These are phyloP conservation scores for Dissoconium aciculare DNA, from an alignment of 2,329 filamentous ascomycete species.

Conservation along the genomic window DNA sequence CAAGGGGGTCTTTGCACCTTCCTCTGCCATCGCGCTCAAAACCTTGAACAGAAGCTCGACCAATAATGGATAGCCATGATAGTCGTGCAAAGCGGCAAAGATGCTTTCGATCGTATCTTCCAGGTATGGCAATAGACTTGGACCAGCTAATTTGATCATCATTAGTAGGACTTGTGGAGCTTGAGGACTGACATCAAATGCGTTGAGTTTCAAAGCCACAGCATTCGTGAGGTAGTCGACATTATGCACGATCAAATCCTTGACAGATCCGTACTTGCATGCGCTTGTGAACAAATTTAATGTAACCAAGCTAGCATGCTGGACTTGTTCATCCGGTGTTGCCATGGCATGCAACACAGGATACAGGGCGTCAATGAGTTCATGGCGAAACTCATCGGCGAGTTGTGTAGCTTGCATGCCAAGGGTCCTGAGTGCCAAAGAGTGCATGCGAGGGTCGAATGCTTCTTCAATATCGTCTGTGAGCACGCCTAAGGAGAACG, in stretches of 20 bases:
- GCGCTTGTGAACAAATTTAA: constrained; percentile 64
- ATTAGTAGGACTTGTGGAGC: constrained; percentile 81
- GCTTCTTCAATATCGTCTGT: constrained; percentile 27
- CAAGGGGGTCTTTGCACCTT: constrained; percentile 49
- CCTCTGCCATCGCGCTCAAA: constrained; percentile 66
- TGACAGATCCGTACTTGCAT: constrained; percentile 61
- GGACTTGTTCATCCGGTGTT: constrained; percentile 50
- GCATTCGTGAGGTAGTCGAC: constrained; percentile 96
- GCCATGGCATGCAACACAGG: constrained; percentile 81
- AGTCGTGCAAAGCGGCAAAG: constrained; percentile 84
- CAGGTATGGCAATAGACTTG: constrained; percentile 67
- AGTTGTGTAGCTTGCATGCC: constrained; percentile 59
- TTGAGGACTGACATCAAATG: constrained; percentile 80
- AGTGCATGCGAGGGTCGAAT: constrained; percentile 56
- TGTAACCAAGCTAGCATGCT: constrained; percentile 67
- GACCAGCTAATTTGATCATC: constrained; percentile 82
- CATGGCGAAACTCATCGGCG: constrained; percentile 56
- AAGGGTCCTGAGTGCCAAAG: constrained; percentile 66
- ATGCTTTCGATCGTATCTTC: constrained; percentile 85
- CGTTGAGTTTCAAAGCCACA: constrained; percentile 74
- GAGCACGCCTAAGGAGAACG: constrained; percentile 50
- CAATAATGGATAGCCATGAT: constrained; percentile 77
- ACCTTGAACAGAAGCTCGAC: constrained; percentile 77
- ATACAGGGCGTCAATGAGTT: constrained; percentile 83
- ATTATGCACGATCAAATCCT: constrained; percentile 72